Percentiles rank a stretch among this genome's conserved stretches.
These are phyloP conservation scores for Trichophyton verrucosum DNA, from an alignment of 2,329 filamentous ascomycete species.

Conservation along the genomic window DNA sequence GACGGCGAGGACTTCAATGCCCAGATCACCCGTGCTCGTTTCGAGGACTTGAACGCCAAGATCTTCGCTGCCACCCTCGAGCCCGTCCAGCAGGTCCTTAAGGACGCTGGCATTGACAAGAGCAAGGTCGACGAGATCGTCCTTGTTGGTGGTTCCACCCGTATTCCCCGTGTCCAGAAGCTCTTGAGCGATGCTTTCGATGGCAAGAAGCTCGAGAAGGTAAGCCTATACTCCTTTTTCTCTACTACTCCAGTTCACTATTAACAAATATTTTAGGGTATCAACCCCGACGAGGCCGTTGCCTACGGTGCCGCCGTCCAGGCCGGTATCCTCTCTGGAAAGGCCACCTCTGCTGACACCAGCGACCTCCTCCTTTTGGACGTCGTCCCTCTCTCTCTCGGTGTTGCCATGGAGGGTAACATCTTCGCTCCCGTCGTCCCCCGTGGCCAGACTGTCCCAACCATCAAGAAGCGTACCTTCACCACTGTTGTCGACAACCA, in stretches of 20 bases:
- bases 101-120: slow-evolving; percentile 84
- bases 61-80: slow-evolving; percentile 87
- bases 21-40: slow-evolving; percentile 94
- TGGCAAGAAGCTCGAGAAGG: slow-evolving; percentile 99
- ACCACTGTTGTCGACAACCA: slow-evolving; percentile 59
- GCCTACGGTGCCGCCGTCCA: slow-evolving; percentile 98
- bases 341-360: slow-evolving; percentile 91
- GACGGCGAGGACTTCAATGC: slow-evolving; percentile 97
- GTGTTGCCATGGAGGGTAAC: slow-evolving; percentile 99
- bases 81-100: slow-evolving; percentile 90
- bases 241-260: background rate
- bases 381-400: slow-evolving; percentile 88
- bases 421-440: slow-evolving; percentile 92
- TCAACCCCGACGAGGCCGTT: slow-evolving; percentile 99
- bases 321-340: slow-evolving; percentile 95
- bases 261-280: slow-evolving; percentile 43
- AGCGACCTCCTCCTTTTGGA: slow-evolving; percentile 90
- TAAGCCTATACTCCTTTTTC: slow-evolving; percentile 14
- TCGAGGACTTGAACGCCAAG: slow-evolving; percentile 96
- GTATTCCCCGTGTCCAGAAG: slow-evolving; percentile 99
- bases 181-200: slow-evolving; percentile 98
- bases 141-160: slow-evolving; percentile 95
- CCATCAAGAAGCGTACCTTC: slow-evolving; percentile 77
- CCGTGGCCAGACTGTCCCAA: slow-evolving; percentile 63
- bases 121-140: slow-evolving; percentile 93